These are phyloP conservation scores for Agrostemma githago DNA, from an alignment of 148 eudicot genomes.

Conservation along the genomic window DNA sequence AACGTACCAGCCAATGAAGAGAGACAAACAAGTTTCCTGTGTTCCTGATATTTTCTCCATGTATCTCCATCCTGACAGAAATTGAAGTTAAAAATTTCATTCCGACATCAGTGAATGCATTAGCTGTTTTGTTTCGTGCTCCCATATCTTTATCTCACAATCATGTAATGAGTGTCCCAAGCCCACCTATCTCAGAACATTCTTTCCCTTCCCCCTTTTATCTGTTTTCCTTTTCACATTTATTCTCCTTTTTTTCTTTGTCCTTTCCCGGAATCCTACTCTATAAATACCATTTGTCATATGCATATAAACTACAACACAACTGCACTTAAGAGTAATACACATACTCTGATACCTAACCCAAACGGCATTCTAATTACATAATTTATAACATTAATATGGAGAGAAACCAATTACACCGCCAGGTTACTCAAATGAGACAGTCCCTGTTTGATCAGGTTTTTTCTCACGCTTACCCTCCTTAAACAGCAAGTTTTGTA, in stretches of 20 bases:
- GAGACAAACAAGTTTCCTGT: conserved; percentile 15
- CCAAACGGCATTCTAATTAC: not conserved
- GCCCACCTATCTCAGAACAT: conserved; percentile 32
- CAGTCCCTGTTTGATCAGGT: conserved; percentile 96
- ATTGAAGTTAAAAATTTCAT: conserved; percentile 21
- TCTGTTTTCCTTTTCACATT: conserved; percentile 12
- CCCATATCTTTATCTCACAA: conserved; percentile 29
- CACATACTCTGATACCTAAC: conserved; percentile 8
- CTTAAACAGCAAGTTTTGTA: not conserved
- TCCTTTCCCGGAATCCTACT: conserved; percentile 26
- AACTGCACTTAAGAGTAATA: not conserved
- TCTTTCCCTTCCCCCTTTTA: conserved; percentile 16
- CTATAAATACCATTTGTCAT: conserved; percentile 30
- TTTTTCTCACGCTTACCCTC: conserved; percentile 9
- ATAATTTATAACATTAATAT: conserved; percentile 19
- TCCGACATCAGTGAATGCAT: conserved; percentile 30
- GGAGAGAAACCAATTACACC: conserved; percentile 61
- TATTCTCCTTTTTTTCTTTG: conserved; percentile 16
- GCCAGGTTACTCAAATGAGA: conserved; percentile 76
- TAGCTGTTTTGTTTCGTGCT: conserved; percentile 32
- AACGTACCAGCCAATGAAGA: not conserved
- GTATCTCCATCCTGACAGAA: conserved; percentile 5
- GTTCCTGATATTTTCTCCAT: conserved; percentile 15
- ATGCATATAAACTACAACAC: conserved; percentile 19
- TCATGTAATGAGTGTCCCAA: conserved; percentile 28